Conservation (phyloP, 164 flowering plant genomes). For the Sextonia rubra region DNA sequence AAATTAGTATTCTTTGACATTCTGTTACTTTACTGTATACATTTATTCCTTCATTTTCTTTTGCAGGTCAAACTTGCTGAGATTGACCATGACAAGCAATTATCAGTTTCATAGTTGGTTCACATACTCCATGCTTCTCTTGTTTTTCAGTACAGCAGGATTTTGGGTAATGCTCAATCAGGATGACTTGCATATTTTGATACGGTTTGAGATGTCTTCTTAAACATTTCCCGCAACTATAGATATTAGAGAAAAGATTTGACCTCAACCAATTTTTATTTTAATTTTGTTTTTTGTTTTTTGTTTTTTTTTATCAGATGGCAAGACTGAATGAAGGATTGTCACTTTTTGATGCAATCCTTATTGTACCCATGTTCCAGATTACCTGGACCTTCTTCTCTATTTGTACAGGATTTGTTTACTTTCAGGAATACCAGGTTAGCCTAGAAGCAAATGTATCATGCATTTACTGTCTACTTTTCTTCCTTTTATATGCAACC, state of each 20-base stretch:
- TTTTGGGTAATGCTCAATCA: slow-evolving; percentile 66
- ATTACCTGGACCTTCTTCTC: slow-evolving; percentile 98
- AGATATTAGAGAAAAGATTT: background rate
- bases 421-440: slow-evolving; percentile 98
- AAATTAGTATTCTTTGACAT: background rate
- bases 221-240: background rate
- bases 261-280: slow-evolving; percentile 2
- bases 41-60: background rate
- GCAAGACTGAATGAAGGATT: slow-evolving; percentile 93
- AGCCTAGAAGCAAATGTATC: slow-evolving; percentile 3
- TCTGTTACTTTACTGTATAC: slow-evolving; percentile 1
- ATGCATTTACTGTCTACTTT: slow-evolving; percentile 3
- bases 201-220: background rate
- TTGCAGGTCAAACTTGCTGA: slow-evolving; percentile 78
- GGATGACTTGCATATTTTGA: background rate
- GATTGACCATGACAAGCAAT: slow-evolving; percentile 74
- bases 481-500: background rate
- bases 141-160: slow-evolving; percentile 91
- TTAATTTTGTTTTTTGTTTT: slow-evolving; percentile 12
- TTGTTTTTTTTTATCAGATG: slow-evolving; percentile 52
- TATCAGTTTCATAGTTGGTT: slow-evolving; percentile 91
- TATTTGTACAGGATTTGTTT: slow-evolving; percentile 92
- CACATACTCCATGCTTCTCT: slow-evolving; percentile 85
- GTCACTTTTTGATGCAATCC: slow-evolving; percentile 88
- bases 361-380: slow-evolving; percentile 98